Percentiles rank a stretch among this genome's conserved stretches.
These are phyloP conservation scores for Kregervanrija pseudodelftensis DNA, from an alignment of 805 yeast genomes.

Conservation along the genomic window DNA sequence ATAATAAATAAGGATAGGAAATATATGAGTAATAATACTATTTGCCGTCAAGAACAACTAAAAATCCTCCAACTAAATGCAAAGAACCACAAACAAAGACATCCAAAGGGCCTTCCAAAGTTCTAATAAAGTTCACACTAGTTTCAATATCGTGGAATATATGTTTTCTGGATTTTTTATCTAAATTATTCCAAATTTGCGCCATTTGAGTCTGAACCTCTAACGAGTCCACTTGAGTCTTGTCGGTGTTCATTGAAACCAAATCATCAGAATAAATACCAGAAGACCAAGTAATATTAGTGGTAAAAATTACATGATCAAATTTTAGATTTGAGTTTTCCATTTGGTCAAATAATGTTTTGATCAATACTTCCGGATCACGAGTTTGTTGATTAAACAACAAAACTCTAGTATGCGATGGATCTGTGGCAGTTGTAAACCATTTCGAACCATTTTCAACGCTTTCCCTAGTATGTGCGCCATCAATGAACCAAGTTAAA, in stretches of 20 bases:
- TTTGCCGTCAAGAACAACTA: slow-evolving; percentile 66
- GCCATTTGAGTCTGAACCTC: slow-evolving; percentile 74
- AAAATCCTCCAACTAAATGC: slow-evolving; percentile 89
- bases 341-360: slow-evolving; percentile 40
- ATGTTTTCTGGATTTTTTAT: slow-evolving; percentile 33
- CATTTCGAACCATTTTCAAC: slow-evolving; percentile 75
- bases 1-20: neutral
- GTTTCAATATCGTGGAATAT: slow-evolving; percentile 73
- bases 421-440: slow-evolving; percentile 43
- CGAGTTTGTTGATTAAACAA: slow-evolving; percentile 93
- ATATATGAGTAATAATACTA: neutral
- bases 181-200: slow-evolving; percentile 56
- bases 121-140: slow-evolving; percentile 48
- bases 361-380: slow-evolving; percentile 64
- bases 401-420: slow-evolving; percentile 37
- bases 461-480: slow-evolving; percentile 93
- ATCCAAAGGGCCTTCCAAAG: slow-evolving; percentile 45
- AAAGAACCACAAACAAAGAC: slow-evolving; percentile 92
- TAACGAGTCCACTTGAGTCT: slow-evolving; percentile 70
- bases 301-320: slow-evolving; percentile 77
- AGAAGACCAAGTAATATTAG: slow-evolving; percentile 85
- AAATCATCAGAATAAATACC: slow-evolving; percentile 78
- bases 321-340: slow-evolving; percentile 37
- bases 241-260: slow-evolving; percentile 77
- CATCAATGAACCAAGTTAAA: slow-evolving; percentile 82